Conservation (phyloP, 1,284 basidiomycete genomes). For the Grifola frondosa region DNA sequence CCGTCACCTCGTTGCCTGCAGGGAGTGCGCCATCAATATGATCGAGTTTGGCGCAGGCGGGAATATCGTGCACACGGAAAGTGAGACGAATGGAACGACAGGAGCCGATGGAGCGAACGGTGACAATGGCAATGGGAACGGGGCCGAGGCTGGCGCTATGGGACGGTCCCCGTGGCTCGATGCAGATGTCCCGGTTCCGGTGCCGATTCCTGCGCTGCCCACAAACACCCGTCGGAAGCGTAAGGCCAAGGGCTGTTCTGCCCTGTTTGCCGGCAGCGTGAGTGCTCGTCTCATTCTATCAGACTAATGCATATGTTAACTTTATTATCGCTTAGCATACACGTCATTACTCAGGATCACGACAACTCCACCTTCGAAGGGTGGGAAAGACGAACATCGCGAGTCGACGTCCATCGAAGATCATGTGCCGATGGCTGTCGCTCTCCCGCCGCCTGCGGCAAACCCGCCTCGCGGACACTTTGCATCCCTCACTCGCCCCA, state of each 20-base stretch:
- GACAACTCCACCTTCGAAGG: slow-evolving; percentile 60
- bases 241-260: slow-evolving; percentile 94
- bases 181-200: slow-evolving; percentile 19
- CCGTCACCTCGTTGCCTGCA: slow-evolving; percentile 87
- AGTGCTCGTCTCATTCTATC: slow-evolving; percentile 29
- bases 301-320: background rate
- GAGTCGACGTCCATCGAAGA: slow-evolving; percentile 38
- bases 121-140: slow-evolving; percentile 14
- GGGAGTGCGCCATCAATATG: slow-evolving; percentile 92
- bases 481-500: slow-evolving; percentile 31
- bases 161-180: too few relatives aligned
- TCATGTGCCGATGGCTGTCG: slow-evolving; percentile 15
- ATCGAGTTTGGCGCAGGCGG: slow-evolving; percentile 92
- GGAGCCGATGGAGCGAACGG: slow-evolving; percentile 11
- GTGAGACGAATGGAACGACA: slow-evolving; percentile 32
- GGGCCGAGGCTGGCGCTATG: slow-evolving; percentile 17
- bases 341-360: slow-evolving; percentile 84
- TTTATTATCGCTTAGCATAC: slow-evolving; percentile 55
- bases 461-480: slow-evolving; percentile 31
- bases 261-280: slow-evolving; percentile 88
- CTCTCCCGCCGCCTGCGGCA: slow-evolving; percentile 20
- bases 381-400: slow-evolving; percentile 35
- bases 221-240: slow-evolving; percentile 67
- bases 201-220: slow-evolving; percentile 19
- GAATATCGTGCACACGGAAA: slow-evolving; percentile 62